These are phyloP conservation scores for Echium plantagineum DNA, from an alignment of 257 asterid genomes.

Conservation along the genomic window DNA sequence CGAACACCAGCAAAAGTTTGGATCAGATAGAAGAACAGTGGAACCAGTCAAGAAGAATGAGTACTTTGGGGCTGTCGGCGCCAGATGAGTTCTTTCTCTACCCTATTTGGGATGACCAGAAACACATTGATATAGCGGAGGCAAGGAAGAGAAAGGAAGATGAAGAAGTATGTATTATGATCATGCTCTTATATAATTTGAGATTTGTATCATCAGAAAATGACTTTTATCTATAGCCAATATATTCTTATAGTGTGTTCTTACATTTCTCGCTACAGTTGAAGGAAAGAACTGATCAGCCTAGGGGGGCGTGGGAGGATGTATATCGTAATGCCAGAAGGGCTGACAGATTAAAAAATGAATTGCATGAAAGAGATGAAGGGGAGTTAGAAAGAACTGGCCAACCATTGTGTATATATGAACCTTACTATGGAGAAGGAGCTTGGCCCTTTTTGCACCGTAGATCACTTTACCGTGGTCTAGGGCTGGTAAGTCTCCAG, in stretches of 20 bases:
- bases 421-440: constrained; percentile 85
- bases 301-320: constrained; percentile 89
- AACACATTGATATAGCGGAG: constrained; percentile 36
- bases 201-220: background rate
- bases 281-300: constrained; percentile 85
- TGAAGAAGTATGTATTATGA: constrained; percentile 45
- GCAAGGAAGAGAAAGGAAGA: constrained; percentile 71
- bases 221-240: background rate
- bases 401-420: constrained; percentile 84
- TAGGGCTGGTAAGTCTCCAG: constrained; percentile 55
- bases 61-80: constrained; percentile 16
- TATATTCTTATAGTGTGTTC: background rate
- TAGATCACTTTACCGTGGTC: constrained; percentile 78
- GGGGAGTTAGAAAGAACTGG: constrained; percentile 96
- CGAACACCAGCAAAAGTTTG: constrained; percentile 14
- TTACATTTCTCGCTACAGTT: constrained; percentile 39
- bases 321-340: constrained; percentile 70
- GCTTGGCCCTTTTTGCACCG: constrained; percentile 89
- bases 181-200: constrained; percentile 1
- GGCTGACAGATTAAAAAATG: constrained; percentile 50
- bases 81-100: constrained; percentile 42
- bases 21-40: constrained; percentile 48
- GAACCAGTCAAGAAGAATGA: constrained; percentile 32
- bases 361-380: constrained; percentile 88
- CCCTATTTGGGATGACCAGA: constrained; percentile 78